These are phyloP conservation scores for Linaria vulgaris DNA, from an alignment of 257 asterid species.

Conservation along the genomic window DNA sequence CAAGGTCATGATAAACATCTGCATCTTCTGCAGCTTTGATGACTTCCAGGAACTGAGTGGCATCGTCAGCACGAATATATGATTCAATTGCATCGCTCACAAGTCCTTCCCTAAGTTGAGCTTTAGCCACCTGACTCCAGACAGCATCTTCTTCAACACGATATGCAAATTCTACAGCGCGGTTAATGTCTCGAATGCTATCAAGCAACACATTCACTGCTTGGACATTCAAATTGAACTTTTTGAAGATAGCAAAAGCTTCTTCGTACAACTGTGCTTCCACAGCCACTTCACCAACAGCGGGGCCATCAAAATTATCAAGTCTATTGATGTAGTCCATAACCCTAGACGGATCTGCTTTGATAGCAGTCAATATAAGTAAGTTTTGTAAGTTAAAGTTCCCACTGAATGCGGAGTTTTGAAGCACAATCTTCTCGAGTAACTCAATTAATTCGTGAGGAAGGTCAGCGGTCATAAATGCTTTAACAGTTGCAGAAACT, in stretches of 20 bases:
- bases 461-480: slow-evolving; percentile 99
- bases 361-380: slow-evolving; percentile 91
- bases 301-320: slow-evolving; percentile 98
- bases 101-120: slow-evolving; percentile 96
- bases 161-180: slow-evolving; percentile 96
- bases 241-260: slow-evolving; percentile 95
- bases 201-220: slow-evolving; percentile 93
- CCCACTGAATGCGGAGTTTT: slow-evolving; percentile 97
- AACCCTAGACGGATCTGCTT: slow-evolving; percentile 96
- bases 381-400: slow-evolving; percentile 95
- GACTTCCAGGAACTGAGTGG: slow-evolving; percentile 87
- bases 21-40: slow-evolving; percentile 84
- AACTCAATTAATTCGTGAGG: slow-evolving; percentile 97
- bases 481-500: slow-evolving; percentile 99
- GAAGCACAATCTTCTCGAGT: slow-evolving; percentile 98
- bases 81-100: slow-evolving; percentile 98
- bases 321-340: slow-evolving; percentile 97
- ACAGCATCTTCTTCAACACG: slow-evolving; percentile 99
- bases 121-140: slow-evolving; percentile 99
- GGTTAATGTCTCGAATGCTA: slow-evolving; percentile 84
- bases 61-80: slow-evolving; percentile 94
- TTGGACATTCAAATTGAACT: slow-evolving; percentile 96
- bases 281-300: slow-evolving; percentile 98
- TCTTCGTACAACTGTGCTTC: slow-evolving; percentile 94
- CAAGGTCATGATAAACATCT: slow-evolving; percentile 92